Evolutionary conservation across 176 grass and related monocot species (phyloP).

Genomic region (Neostapfia colusana): DNA sequence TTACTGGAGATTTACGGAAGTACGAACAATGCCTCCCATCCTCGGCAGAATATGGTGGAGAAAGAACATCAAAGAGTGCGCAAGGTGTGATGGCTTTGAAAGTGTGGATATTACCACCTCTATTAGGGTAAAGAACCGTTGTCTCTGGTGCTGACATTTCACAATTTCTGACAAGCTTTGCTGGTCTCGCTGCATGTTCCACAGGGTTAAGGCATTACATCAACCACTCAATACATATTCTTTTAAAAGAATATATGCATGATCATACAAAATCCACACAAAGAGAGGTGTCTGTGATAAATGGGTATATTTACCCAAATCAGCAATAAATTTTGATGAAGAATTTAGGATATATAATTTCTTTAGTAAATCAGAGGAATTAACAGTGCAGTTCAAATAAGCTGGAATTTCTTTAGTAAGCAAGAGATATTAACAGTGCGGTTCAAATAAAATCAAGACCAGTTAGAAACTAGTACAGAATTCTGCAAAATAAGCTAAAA

Average conservation of each 20-base stretch:
- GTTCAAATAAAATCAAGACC: background rate
- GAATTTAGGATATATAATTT: background rate
- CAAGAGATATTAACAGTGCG: background rate
- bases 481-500: background rate
- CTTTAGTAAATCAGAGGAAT: background rate
- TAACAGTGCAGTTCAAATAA: no score
- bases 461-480: background rate
- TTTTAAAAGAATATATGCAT: background rate
- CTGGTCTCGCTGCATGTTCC: slow-evolving; percentile 57
- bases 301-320: background rate
- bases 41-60: slow-evolving; percentile 85
- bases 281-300: slow-evolving; percentile 6
- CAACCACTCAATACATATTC: slow-evolving; percentile 5
- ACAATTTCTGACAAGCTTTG: slow-evolving; percentile 67
- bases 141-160: slow-evolving; percentile 86
- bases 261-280: slow-evolving; percentile 28
- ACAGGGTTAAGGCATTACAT: slow-evolving; percentile 2
- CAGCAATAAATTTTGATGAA: background rate
- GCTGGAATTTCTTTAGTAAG: background rate
- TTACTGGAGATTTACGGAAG: slow-evolving; percentile 61
- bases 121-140: slow-evolving; percentile 79
- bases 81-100: slow-evolving; percentile 92
- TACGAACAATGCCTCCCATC: slow-evolving; percentile 85
- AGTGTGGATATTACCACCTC: slow-evolving; percentile 90
- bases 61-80: slow-evolving; percentile 92